Evolutionary conservation across 2,329 filamentous ascomycete species (phyloP).

Genomic region (Aspergillus luchuensis): DNA sequence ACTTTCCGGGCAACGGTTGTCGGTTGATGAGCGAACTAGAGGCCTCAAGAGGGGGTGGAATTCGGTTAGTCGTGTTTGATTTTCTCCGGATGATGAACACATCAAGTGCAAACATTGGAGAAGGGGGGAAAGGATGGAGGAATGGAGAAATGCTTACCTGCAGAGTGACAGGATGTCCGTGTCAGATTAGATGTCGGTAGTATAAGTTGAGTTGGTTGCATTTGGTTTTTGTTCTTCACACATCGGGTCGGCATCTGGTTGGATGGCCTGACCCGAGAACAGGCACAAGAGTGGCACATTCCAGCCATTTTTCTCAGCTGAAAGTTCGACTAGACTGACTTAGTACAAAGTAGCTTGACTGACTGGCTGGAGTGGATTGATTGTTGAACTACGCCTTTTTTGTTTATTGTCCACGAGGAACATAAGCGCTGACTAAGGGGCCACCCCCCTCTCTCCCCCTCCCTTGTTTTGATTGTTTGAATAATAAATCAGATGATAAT

Average conservation of each 20-base stretch:
- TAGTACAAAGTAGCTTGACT: too few relatives aligned
- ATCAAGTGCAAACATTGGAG: not conserved
- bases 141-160: not conserved
- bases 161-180: not conserved
- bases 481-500: too few relatives aligned
- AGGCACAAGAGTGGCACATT: not conserved
- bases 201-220: too few relatives aligned
- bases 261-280: not conserved
- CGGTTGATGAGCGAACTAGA: slow-evolving; percentile 4
- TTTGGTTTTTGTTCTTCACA: not conserved
- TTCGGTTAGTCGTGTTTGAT: not conserved
- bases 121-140: not conserved
- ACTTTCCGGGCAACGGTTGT: slow-evolving; percentile 7
- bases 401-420: not conserved
- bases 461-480: not conserved
- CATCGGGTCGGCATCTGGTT: not conserved
- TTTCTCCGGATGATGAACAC: not conserved
- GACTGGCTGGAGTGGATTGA: too few relatives aligned
- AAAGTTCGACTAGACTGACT: too few relatives aligned
- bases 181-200: not conserved
- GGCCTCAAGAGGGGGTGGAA: not conserved
- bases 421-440: not conserved
- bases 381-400: too few relatives aligned
- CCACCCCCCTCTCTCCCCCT: not conserved
- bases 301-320: too few relatives aligned